These are phyloP conservation scores for Lachnellula subtilissima DNA, from an alignment of 2,329 filamentous ascomycete genomes.

Conservation along the genomic window DNA sequence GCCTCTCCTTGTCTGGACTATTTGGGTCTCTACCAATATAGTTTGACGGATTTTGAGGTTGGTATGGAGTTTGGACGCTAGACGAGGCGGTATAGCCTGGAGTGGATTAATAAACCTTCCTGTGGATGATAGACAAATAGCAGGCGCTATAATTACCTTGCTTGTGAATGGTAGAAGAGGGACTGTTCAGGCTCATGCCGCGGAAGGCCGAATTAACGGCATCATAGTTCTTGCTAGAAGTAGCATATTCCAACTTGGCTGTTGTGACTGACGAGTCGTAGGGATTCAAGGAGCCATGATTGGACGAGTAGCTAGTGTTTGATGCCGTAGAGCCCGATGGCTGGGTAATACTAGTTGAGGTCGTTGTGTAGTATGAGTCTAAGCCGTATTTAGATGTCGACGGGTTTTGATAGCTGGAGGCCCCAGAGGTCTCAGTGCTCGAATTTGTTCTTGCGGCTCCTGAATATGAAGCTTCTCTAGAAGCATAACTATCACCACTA, in stretches of 20 bases:
- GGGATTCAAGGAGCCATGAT: neutral
- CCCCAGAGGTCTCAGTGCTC: neutral
- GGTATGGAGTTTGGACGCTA: neutral
- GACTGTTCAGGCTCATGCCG: neutral
- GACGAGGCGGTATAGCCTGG: neutral
- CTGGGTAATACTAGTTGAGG: neutral
- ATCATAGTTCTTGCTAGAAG: neutral
- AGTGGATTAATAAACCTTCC: neutral
- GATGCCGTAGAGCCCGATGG: neutral
- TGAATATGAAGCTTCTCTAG: neutral
- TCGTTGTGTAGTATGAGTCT: neutral
- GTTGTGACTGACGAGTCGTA: neutral
- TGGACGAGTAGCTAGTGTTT: neutral
- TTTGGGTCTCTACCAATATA: constrained; percentile 1
- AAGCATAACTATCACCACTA: neutral
- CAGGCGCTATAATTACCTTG: neutral
- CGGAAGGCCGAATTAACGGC: neutral
- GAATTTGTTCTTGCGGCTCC: neutral
- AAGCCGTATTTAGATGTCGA: neutral
- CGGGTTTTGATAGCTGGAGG: neutral
- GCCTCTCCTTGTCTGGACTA: constrained; percentile 7
- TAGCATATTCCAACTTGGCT: neutral
- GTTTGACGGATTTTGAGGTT: neutral
- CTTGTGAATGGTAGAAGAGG: neutral
- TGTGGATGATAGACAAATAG: neutral